Conservation (phyloP, 805 yeast genomes). For the Lipomyces kockii region DNA sequence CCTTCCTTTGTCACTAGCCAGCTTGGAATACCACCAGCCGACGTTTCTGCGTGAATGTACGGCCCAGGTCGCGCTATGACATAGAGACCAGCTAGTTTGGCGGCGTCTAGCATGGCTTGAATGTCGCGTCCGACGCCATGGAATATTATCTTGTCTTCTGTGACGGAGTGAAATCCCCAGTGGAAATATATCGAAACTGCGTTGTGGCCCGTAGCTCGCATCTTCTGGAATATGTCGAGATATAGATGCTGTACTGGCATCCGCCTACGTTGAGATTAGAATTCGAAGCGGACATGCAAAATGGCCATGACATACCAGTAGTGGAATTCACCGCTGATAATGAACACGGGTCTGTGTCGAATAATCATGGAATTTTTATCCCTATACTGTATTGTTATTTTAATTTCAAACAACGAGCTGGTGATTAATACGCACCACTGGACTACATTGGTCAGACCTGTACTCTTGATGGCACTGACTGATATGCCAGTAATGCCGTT, state of each 20-base stretch:
- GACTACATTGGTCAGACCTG: slow-evolving; percentile 5
- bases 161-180: slow-evolving; percentile 29
- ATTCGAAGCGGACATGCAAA: background rate
- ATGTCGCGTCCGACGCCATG: slow-evolving; percentile 25
- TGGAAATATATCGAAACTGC: slow-evolving; percentile 26
- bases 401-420: background rate
- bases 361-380: slow-evolving; percentile 19
- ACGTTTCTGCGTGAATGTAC: slow-evolving; percentile 25
- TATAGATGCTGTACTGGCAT: slow-evolving; percentile 26
- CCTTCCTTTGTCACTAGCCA: slow-evolving; percentile 21
- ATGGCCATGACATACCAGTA: slow-evolving; percentile 15
- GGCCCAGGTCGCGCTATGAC: slow-evolving; percentile 33
- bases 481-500: background rate
- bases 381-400: slow-evolving; percentile 10
- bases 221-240: slow-evolving; percentile 29
- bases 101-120: slow-evolving; percentile 25
- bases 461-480: background rate
- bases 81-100: slow-evolving; percentile 27
- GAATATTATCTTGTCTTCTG: slow-evolving; percentile 14
- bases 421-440: slow-evolving; percentile 3
- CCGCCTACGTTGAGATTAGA: slow-evolving; percentile 10
- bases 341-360: slow-evolving; percentile 17
- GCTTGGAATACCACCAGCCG: slow-evolving; percentile 29
- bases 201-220: slow-evolving; percentile 31
- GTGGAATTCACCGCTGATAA: slow-evolving; percentile 30